phyloP scores from a whole-genome alignment of 768 basidiomycete genomes.

The Lactarius tabidus region DNA sequence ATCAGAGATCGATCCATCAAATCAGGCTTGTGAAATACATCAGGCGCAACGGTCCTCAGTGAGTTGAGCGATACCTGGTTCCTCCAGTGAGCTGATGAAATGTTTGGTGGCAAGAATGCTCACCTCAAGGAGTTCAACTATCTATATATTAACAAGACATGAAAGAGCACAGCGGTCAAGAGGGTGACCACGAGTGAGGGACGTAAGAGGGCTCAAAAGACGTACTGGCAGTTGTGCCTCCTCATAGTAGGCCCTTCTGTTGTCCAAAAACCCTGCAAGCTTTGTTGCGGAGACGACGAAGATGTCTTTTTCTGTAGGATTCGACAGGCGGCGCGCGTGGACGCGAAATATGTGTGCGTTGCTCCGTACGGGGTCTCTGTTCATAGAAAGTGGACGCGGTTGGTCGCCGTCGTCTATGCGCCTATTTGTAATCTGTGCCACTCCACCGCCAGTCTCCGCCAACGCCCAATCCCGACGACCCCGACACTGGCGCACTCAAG shows the following conservation, averaged over 20 bases:
- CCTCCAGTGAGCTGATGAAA: background rate
- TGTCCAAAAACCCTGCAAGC: constrained; percentile 11
- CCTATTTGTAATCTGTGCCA: background rate
- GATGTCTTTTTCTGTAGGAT: constrained; percentile 14
- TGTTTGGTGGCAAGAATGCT: background rate
- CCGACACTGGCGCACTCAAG: background rate
- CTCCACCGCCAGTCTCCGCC: too few relatives aligned
- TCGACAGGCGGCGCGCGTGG: constrained; percentile 5
- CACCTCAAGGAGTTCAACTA: constrained; percentile 20
- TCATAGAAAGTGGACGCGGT: background rate
- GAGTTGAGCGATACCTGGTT: constrained; percentile 8
- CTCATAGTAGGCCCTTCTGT: constrained; percentile 8
- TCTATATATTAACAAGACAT: background rate
- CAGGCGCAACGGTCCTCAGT: constrained; percentile 9
- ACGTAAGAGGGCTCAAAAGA: background rate
- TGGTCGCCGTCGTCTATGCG: too few relatives aligned
- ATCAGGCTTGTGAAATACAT: constrained; percentile 13
- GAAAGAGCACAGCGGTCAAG: background rate
- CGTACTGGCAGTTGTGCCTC: constrained; percentile 15
- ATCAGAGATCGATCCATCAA: constrained; percentile 4
- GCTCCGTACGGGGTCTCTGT: constrained; percentile 7
- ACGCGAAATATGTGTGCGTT: constrained; percentile 19
- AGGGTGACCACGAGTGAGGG: background rate
- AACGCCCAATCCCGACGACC: too few relatives aligned
- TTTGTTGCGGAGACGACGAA: constrained; percentile 6